A percentile compares a stretch with the other conserved stretches of the same genome.
Conservation (phyloP, 345 rosid species). For the Rhizophora apiculata region DNA sequence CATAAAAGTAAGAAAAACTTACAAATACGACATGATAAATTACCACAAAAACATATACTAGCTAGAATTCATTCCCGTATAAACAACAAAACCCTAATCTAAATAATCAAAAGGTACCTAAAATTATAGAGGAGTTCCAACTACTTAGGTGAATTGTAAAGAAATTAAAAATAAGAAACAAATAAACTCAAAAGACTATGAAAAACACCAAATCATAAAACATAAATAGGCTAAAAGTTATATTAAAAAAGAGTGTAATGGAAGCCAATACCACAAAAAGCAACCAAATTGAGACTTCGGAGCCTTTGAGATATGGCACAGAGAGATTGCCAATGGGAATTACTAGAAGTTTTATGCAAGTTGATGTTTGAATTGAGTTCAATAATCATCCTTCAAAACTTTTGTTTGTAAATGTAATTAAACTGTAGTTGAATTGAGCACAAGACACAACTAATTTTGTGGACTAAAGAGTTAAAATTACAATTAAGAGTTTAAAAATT, state of each 20-base stretch:
- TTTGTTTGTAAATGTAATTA: too few relatives aligned
- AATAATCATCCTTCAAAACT: too few relatives aligned
- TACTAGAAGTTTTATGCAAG: too few relatives aligned
- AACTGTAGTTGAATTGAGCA: too few relatives aligned
- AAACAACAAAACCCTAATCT: constrained; percentile 9
- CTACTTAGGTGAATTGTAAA: not conserved
- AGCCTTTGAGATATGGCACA: too few relatives aligned
- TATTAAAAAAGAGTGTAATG: not conserved
- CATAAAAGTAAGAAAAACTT: constrained; percentile 3
- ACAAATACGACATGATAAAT: not conserved
- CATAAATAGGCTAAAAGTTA: not conserved
- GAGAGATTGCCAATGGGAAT: too few relatives aligned
- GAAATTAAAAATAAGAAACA: not conserved
- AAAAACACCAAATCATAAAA: not conserved
- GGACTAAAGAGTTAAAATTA: too few relatives aligned
- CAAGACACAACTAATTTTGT: too few relatives aligned
- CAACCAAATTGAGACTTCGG: constrained; percentile 44
- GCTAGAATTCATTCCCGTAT: not conserved
- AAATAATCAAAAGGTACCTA: not conserved
- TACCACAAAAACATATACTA: not conserved
- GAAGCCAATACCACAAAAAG: constrained; percentile 38
- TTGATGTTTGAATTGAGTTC: too few relatives aligned
- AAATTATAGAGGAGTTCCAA: not conserved
- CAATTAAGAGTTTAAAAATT: too few relatives aligned
- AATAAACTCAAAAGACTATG: not conserved